A percentile compares a stretch with the other conserved stretches of the same genome.
These are phyloP conservation scores for Primulina huaijiensis DNA, from an alignment of 257 asterid species.

Conservation along the genomic window DNA sequence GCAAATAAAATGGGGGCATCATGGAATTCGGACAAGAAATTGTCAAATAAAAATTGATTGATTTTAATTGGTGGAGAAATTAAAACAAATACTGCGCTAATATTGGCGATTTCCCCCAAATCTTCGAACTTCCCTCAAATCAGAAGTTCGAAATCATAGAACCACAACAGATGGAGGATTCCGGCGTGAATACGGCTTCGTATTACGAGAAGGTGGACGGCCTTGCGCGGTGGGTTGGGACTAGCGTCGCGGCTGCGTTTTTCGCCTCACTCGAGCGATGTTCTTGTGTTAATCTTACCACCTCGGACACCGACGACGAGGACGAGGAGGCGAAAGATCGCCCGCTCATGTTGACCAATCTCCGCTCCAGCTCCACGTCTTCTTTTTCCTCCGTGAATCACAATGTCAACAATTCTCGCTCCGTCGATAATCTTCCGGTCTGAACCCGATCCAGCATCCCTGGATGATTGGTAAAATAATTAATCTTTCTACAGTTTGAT, in stretches of 20 bases:
- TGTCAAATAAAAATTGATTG: background rate
- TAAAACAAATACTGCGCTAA: background rate
- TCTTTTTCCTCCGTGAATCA: conserved; percentile 31
- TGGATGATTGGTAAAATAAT: conserved; percentile 30
- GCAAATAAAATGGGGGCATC: too few species aligned
- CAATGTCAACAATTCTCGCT: conserved; percentile 26
- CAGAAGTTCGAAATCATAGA: background rate
- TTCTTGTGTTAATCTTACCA: conserved; percentile 79
- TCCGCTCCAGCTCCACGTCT: conserved; percentile 37
- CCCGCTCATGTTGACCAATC: conserved; percentile 70
- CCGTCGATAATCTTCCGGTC: conserved; percentile 73
- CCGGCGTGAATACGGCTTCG: conserved; percentile 30
- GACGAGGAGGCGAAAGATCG: conserved; percentile 85
- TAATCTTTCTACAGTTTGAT: background rate
- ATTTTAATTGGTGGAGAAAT: background rate
- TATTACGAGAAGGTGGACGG: conserved; percentile 73
- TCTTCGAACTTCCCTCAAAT: background rate
- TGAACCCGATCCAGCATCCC: conserved; percentile 32
- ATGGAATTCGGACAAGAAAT: too few species aligned
- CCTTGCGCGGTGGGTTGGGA: conserved; percentile 83
- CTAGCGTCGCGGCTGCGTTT: conserved; percentile 82
- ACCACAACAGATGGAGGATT: conserved; percentile 40
- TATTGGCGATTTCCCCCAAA: background rate
- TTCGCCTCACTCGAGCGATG: conserved; percentile 97
- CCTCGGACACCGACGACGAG: conserved; percentile 79